These are phyloP conservation scores for Yarrowia porcina DNA, from an alignment of 805 yeast species.

Conservation along the genomic window DNA sequence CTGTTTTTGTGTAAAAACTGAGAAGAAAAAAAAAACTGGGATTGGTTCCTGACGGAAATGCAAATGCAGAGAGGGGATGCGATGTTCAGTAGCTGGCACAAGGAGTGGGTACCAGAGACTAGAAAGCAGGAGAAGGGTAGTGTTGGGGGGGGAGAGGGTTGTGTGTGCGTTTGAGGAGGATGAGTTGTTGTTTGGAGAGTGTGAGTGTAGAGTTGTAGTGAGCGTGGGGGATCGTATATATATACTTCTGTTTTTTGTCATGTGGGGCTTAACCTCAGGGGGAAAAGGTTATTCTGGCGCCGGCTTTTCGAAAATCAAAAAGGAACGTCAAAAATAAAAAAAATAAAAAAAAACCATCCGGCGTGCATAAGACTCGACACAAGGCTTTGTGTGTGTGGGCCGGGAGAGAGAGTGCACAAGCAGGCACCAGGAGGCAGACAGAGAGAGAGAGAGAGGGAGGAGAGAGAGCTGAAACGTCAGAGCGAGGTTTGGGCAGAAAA, in stretches of 20 bases:
- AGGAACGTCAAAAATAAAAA: too few relatives aligned
- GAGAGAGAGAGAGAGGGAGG: too few relatives aligned
- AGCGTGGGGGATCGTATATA: background rate
- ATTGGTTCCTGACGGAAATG: background rate
- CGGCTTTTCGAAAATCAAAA: too few relatives aligned
- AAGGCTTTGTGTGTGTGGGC: background rate
- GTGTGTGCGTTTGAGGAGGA: background rate
- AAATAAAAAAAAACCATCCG: background rate
- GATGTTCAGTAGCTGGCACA: background rate
- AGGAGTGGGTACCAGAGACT: slow-evolving; percentile 7
- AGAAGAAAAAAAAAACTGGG: too few relatives aligned
- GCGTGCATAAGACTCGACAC: background rate
- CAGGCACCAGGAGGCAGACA: background rate
- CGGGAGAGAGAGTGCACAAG: too few relatives aligned
- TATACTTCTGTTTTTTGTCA: background rate
- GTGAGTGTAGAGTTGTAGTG: too few relatives aligned
- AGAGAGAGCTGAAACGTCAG: background rate
- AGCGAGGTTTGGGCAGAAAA: background rate
- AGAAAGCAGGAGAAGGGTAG: background rate
- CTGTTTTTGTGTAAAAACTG: background rate
- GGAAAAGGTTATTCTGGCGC: background rate
- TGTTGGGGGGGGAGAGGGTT: background rate
- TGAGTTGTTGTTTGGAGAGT: too few relatives aligned
- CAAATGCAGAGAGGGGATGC: background rate
- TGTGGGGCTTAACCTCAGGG: slow-evolving; percentile 24